Percentiles rank a stretch among this genome's conserved stretches.
These are phyloP conservation scores for Zygotorulaspora chibaensis DNA, from an alignment of 805 yeast species.

Conservation along the genomic window DNA sequence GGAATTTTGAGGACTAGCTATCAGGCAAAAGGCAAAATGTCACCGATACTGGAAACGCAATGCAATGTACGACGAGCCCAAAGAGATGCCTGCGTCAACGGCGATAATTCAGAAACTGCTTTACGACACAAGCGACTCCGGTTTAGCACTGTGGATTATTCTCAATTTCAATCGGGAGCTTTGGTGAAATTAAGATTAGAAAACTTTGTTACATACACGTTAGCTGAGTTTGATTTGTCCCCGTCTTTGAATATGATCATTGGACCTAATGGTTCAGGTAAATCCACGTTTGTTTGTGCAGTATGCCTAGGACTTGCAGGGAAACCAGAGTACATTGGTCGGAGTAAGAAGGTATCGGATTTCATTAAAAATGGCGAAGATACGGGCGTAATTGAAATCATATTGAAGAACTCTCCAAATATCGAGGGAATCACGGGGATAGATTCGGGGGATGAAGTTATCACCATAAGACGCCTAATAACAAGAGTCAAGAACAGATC, in stretches of 20 bases:
- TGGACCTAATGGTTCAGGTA: conserved; percentile 97
- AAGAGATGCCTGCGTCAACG: not conserved
- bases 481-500: conserved; percentile 42
- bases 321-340: conserved; percentile 66
- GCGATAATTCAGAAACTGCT: not conserved
- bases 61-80: conserved; percentile 1
- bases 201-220: conserved; percentile 67
- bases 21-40: not conserved
- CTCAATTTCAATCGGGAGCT: conserved; percentile 42
- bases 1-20: not conserved
- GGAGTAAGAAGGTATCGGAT: conserved; percentile 52
- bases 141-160: conserved; percentile 10
- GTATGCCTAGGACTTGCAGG: conserved; percentile 88
- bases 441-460: conserved; percentile 22
- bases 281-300: conserved; percentile 89
- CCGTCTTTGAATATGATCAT: conserved; percentile 87
- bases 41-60: not conserved
- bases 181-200: conserved; percentile 50
- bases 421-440: conserved; percentile 29
- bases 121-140: conserved; percentile 16
- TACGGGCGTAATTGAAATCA: conserved; percentile 35
- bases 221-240: conserved; percentile 68
- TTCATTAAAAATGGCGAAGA: conserved; percentile 68
- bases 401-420: conserved; percentile 28
- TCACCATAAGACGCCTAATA: conserved; percentile 44